These are phyloP conservation scores for Kokia cookei DNA, from an alignment of 441 rosid species.

Conservation along the genomic window DNA sequence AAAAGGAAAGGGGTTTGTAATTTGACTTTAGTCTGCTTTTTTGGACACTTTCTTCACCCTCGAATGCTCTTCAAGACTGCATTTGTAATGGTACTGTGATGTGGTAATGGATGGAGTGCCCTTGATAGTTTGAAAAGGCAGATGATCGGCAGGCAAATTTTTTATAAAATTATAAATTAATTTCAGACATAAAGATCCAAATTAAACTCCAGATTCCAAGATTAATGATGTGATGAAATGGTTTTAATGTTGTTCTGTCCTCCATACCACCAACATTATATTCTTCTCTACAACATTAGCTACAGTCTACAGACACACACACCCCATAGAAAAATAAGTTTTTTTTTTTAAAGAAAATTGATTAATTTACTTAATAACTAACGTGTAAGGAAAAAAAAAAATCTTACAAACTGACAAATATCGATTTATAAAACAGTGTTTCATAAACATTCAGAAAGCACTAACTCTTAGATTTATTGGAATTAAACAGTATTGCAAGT, in stretches of 20 bases:
- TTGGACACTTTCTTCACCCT: no score
- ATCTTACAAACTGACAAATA: no score
- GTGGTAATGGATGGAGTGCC: neutral
- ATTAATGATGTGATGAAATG: neutral
- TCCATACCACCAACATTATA: constrained; percentile 6
- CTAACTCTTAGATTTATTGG: neutral
- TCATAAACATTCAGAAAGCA: neutral
- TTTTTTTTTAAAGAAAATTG: neutral
- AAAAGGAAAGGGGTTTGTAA: no score
- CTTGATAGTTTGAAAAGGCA: neutral
- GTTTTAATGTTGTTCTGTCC: constrained; percentile 9
- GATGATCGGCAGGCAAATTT: neutral
- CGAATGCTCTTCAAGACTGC: no score
- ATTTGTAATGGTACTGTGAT: no score
- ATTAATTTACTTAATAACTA: neutral
- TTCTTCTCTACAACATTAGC: constrained; percentile 1
- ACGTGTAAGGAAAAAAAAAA: neutral
- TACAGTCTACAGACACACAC: neutral
- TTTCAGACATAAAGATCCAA: constrained; percentile 8
- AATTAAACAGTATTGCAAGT: neutral
- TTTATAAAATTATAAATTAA: neutral
- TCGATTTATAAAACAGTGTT: neutral
- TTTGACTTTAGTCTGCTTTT: no score
- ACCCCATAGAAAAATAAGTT: neutral
- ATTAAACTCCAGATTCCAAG: neutral